Conservation (phyloP, 805 yeast genomes). For the Saturnispora kantuleensis region DNA sequence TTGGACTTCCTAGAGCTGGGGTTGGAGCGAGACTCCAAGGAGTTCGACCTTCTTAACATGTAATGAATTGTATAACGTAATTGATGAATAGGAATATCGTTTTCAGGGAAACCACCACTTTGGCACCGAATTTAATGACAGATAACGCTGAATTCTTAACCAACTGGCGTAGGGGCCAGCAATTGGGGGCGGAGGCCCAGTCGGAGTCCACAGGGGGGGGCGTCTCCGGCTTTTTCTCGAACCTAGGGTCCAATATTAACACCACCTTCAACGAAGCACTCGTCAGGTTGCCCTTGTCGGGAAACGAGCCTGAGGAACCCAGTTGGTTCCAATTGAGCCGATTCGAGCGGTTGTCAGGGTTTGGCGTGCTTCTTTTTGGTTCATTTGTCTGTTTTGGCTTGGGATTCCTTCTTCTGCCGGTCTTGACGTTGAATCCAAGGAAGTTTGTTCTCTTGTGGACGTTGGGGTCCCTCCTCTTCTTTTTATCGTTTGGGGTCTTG, state of each 20-base stretch:
- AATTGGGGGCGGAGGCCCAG: slow-evolving; percentile 3
- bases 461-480: slow-evolving; percentile 78
- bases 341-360: slow-evolving; percentile 72
- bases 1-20: slow-evolving; percentile 7
- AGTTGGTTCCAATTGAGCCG: slow-evolving; percentile 67
- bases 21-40: background rate
- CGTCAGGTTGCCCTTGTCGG: slow-evolving; percentile 55
- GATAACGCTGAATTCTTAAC: slow-evolving; percentile 21
- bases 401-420: slow-evolving; percentile 80
- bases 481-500: slow-evolving; percentile 78
- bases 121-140: slow-evolving; percentile 7
- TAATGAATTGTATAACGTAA: background rate
- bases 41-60: background rate
- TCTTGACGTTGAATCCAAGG: slow-evolving; percentile 78
- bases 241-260: slow-evolving; percentile 10
- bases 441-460: slow-evolving; percentile 91
- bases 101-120: background rate
- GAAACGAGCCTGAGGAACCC: slow-evolving; percentile 55
- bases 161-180: slow-evolving; percentile 19
- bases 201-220: background rate
- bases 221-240: slow-evolving; percentile 9
- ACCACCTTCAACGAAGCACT: slow-evolving; percentile 20
- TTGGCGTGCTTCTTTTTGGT: slow-evolving; percentile 66
- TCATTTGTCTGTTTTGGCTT: slow-evolving; percentile 73
- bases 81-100: background rate